Evolutionary conservation across 139 green algal species (phyloP), one percentile per base, ranked within the genome.

Genomic region (Haematococcus sp.): DNA sequence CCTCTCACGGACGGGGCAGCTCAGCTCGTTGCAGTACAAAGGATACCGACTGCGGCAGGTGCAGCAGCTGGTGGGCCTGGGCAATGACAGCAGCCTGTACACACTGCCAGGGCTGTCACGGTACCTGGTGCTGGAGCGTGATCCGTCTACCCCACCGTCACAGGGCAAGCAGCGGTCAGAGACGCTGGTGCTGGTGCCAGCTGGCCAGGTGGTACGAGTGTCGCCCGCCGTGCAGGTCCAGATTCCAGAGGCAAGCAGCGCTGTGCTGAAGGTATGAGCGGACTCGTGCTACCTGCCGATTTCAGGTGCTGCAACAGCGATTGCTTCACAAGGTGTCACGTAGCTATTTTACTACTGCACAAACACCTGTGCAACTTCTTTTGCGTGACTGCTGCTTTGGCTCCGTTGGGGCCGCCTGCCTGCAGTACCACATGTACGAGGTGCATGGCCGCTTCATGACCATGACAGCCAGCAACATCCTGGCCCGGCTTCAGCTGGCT

Each of bases 401-500:
- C n/a, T n/a, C n/a, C n/a, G n/a, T n/a, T n/a, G n/a, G n/a, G n/a
- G n/a, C n/a, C n/a, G n/a, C n/a, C n/a, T n/a, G n/a, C n/a, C n/a
- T n/a, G 55, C 78, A 88, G 83, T 52, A 61, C 1, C 77, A 86
- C 70, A 68, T 64, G 58, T 89, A 88, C 40, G 49, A 77, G 46
- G 52, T 85, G 3, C 81, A 91, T 75, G 49, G 44, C n/a, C 76
- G 81, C 61, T 86, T 88, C 32, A 49, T 76, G 27, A 54, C 89
- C 81, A 76, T 91, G 20, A 20, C 30, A 23, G 69, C 83, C 4
- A 22, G 2, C 58, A 69, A 67, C 60, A 46, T 78, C 3, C 43
- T 58, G 0, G 65, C 77, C 0, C 79, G 86, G n/a, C 81, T 89
- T 70, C 84, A 89, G 76, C 82, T 91, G n/a, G 87, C 87, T 16